These are phyloP conservation scores for Pichia sp. DNA, from an alignment of 1,139 yeast genomes.

Conservation along the genomic window DNA sequence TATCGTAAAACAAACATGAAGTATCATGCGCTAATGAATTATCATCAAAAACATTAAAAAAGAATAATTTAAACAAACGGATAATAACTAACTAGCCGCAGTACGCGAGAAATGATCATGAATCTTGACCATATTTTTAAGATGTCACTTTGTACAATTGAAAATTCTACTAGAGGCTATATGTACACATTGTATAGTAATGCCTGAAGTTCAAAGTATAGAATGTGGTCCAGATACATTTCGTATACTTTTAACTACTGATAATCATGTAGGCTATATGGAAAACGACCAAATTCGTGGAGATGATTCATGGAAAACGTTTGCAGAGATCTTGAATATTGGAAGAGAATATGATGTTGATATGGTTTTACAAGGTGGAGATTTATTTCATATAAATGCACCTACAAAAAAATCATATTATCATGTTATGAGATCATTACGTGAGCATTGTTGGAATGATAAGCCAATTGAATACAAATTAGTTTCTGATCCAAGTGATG, in stretches of 20 bases:
- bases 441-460: constrained; percentile 76
- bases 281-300: constrained; percentile 89
- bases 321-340: constrained; percentile 70
- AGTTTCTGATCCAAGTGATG: constrained; percentile 67
- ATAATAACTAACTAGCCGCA: no score
- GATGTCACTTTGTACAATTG: no score
- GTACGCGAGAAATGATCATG: background rate
- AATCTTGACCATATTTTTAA: no score
- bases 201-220: constrained; percentile 38
- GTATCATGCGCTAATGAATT: no score
- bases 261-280: constrained; percentile 91
- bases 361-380: constrained; percentile 89
- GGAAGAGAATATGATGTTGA: constrained; percentile 78
- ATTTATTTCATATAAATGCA: constrained; percentile 81
- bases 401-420: constrained; percentile 83
- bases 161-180: no score
- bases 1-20: no score
- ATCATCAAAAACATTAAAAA: no score
- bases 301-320: constrained; percentile 82
- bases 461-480: constrained; percentile 82
- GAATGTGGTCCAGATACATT: constrained; percentile 53
- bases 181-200: constrained; percentile 11
- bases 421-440: constrained; percentile 69
- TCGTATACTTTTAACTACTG: constrained; percentile 78
- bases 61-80: no score